A percentile compares a stretch with the other conserved stretches of the same genome.
phyloP scores from a whole-genome alignment of 2,329 filamentous ascomycete species.

The Cytospora piceicola region DNA sequence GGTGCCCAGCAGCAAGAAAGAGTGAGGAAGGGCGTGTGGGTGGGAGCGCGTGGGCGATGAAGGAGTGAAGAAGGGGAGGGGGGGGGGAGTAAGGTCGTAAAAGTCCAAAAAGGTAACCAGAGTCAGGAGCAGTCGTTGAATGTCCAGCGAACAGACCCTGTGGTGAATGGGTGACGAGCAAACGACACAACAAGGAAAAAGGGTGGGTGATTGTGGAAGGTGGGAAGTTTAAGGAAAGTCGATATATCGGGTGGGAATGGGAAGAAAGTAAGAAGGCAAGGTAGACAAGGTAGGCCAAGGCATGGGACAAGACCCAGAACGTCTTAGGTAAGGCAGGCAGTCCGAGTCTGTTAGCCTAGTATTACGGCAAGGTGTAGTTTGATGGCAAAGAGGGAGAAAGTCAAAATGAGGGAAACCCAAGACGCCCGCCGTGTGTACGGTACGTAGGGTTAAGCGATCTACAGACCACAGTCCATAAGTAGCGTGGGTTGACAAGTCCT shows the following conservation, averaged over 20 bases:
- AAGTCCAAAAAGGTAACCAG: conserved; percentile 3
- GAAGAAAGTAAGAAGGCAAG: conserved; percentile 27
- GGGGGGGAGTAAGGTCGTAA: conserved; percentile 15
- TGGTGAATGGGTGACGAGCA: conserved; percentile 8
- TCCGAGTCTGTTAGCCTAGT: conserved; percentile 22
- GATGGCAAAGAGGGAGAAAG: conserved; percentile 21
- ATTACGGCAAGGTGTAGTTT: conserved; percentile 9
- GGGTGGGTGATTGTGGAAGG: conserved; percentile 24
- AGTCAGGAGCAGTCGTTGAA: conserved; percentile 8
- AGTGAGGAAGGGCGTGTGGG: not conserved
- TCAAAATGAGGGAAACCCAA: conserved; percentile 22
- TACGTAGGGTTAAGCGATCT: conserved; percentile 5
- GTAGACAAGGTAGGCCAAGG: conserved; percentile 9
- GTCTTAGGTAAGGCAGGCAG: conserved; percentile 29
- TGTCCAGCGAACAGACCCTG: conserved; percentile 10
- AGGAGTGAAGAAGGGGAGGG: conserved; percentile 8
- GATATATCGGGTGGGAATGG: conserved; percentile 26
- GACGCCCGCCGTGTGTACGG: not conserved
- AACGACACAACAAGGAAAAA: conserved; percentile 27
- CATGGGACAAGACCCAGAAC: conserved; percentile 17
- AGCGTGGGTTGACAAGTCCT: conserved; percentile 21
- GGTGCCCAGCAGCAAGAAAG: conserved; percentile 4
- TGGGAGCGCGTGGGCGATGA: conserved; percentile 1
- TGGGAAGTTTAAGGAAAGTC: conserved; percentile 23
- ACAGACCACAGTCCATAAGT: conserved; percentile 15